Conservation (phyloP, 257 asterid genomes). For the Solanum infundibuliforme region DNA sequence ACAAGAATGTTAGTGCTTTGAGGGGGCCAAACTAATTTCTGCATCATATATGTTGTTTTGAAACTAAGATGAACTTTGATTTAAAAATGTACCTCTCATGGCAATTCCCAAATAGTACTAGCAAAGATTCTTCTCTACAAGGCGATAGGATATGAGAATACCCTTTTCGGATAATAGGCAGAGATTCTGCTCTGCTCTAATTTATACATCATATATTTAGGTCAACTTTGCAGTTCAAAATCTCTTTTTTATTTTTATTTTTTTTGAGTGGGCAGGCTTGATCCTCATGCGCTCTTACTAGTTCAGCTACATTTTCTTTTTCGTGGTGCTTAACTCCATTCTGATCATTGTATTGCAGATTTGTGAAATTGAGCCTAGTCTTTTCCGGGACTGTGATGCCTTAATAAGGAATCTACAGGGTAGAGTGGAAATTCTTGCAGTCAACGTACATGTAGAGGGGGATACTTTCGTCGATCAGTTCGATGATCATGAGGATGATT, state of each 20-base stretch:
- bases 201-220: background rate
- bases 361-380: constrained; percentile 70
- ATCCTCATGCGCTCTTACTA: background rate
- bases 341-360: constrained; percentile 19
- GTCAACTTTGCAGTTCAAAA: background rate
- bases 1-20: background rate
- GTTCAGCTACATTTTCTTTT: background rate
- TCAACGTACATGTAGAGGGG: constrained; percentile 65
- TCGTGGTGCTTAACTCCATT: background rate
- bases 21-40: background rate
- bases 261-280: background rate
- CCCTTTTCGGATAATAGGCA: constrained; percentile 12
- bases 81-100: constrained; percentile 41
- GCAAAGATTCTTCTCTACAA: constrained; percentile 53
- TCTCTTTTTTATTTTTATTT: background rate
- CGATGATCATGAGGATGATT: constrained; percentile 69
- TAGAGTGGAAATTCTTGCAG: constrained; percentile 76
- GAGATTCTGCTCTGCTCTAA: background rate
- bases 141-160: constrained; percentile 71
- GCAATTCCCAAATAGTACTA: constrained; percentile 53
- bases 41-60: background rate
- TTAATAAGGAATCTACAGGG: constrained; percentile 70
- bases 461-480: constrained; percentile 54
- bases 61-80: too few relatives aligned
- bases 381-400: constrained; percentile 73